Percentiles rank a stretch among this genome's conserved stretches.
Conservation (phyloP, 2,329 filamentous ascomycete genomes). For the Claviceps digitariae region DNA sequence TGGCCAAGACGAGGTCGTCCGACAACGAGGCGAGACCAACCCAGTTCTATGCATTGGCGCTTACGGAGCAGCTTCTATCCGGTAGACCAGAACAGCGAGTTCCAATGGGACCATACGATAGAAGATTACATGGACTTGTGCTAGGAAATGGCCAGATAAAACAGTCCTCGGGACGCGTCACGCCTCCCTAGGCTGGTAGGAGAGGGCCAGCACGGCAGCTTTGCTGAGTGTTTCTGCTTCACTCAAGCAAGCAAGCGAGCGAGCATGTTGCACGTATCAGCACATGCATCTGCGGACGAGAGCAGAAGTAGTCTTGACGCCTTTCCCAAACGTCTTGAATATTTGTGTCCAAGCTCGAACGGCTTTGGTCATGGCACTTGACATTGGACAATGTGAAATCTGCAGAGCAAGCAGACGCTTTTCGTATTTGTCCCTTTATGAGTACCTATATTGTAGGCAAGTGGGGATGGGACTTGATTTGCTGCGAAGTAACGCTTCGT, state of each 20-base stretch:
- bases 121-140: slow-evolving; percentile 64
- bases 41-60: slow-evolving; percentile 60
- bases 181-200: background rate
- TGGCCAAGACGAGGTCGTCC: slow-evolving; percentile 27
- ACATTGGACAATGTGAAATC: background rate
- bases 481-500: too few relatives aligned
- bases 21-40: slow-evolving; percentile 23
- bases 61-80: slow-evolving; percentile 70
- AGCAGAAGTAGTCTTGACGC: background rate
- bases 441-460: too few relatives aligned
- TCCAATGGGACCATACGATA: slow-evolving; percentile 65
- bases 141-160: slow-evolving; percentile 53
- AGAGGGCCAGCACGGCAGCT: background rate
- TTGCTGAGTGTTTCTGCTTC: background rate
- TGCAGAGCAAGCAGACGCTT: background rate
- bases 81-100: slow-evolving; percentile 46
- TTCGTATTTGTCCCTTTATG: background rate
- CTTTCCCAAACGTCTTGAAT: background rate
- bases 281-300: background rate
- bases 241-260: background rate
- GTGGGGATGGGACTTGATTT: too few relatives aligned
- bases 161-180: slow-evolving; percentile 6
- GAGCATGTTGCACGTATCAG: background rate
- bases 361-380: background rate
- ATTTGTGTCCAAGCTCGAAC: background rate